phyloP scores from a whole-genome alignment of 371 early-diverging fungal species.

The Umbelopsis sp. region DNA sequence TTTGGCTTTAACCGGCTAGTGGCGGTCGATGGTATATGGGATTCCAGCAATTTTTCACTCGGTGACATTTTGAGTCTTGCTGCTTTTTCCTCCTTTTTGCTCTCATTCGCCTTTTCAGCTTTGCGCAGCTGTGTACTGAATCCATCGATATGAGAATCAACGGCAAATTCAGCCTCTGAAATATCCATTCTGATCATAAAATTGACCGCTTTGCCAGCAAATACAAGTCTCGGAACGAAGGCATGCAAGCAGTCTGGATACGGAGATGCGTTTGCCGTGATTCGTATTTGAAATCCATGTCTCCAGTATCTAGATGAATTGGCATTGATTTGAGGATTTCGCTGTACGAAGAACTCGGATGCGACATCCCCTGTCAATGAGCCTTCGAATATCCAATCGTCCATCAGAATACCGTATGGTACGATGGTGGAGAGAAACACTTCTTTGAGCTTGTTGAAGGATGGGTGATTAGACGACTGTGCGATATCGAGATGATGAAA shows the following conservation, averaged over 20 bases:
- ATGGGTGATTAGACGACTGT: slow-evolving; percentile 27
- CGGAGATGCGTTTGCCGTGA: not conserved
- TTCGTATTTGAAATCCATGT: slow-evolving; percentile 24
- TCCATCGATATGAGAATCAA: not conserved
- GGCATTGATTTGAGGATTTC: slow-evolving; percentile 22
- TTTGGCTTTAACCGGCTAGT: slow-evolving; percentile 6
- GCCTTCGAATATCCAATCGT: slow-evolving; percentile 46
- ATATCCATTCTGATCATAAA: slow-evolving; percentile 24
- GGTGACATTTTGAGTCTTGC: not conserved
- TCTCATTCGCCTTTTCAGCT: not conserved
- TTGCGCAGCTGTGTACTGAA: not conserved
- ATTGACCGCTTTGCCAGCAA: slow-evolving; percentile 39
- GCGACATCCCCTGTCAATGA: slow-evolving; percentile 31
- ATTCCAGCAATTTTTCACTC: not conserved
- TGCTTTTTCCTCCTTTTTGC: not conserved
- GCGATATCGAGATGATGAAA: slow-evolving; percentile 24
- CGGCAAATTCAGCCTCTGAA: not conserved
- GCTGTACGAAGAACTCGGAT: slow-evolving; percentile 38
- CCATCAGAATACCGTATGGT: slow-evolving; percentile 39
- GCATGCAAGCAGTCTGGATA: slow-evolving; percentile 39
- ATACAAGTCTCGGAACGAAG: slow-evolving; percentile 30
- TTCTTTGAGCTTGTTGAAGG: slow-evolving; percentile 23
- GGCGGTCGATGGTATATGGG: slow-evolving; percentile 3
- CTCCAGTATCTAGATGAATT: slow-evolving; percentile 29
- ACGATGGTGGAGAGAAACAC: slow-evolving; percentile 30